phyloP scores from a whole-genome alignment of 768 basidiomycete species.

The Pulveroboletus sp. region DNA sequence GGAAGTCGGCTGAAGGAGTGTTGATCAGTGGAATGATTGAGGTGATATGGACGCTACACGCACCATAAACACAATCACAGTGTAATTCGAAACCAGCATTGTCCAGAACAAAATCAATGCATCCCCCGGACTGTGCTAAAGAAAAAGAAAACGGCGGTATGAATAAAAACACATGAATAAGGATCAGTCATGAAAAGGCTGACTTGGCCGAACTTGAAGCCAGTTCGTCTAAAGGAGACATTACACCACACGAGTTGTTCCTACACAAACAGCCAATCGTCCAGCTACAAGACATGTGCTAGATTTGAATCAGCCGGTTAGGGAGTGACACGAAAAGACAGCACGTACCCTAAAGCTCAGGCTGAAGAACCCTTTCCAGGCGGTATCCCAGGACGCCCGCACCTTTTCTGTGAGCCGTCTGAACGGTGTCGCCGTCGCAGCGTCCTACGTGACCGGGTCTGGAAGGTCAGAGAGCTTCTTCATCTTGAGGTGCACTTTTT shows the following conservation, averaged over 20 bases:
- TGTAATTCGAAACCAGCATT: conserved; percentile 86
- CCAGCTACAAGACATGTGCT: too few relatives aligned
- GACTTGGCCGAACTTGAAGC: too few relatives aligned
- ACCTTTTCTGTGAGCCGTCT: conserved; percentile 19
- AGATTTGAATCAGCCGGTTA: too few relatives aligned
- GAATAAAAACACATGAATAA: too few relatives aligned
- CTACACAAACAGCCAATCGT: too few relatives aligned
- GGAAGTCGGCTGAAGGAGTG: conserved; percentile 72
- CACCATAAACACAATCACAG: conserved; percentile 84
- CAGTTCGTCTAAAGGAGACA: too few relatives aligned
- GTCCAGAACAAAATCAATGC: conserved; percentile 81
- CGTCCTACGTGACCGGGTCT: conserved; percentile 7
- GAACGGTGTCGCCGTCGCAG: conserved; percentile 11
- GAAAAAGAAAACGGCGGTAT: too few relatives aligned
- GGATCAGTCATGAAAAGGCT: too few relatives aligned
- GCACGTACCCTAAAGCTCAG: not conserved
- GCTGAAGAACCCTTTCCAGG: conserved; percentile 24
- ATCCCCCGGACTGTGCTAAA: conserved; percentile 70
- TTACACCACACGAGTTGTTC: too few relatives aligned
- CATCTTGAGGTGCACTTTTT: conserved; percentile 43
- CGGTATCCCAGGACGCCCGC: conserved; percentile 25
- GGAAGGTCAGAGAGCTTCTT: conserved; percentile 41
- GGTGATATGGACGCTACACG: conserved; percentile 15
- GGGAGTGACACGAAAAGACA: not conserved
- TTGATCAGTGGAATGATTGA: conserved; percentile 1